Percentiles rank a stretch among this genome's conserved stretches.
These are phyloP conservation scores for Wallacemonas rigidus DNA, from an alignment of 208 protist genomes.

Conservation along the genomic window DNA sequence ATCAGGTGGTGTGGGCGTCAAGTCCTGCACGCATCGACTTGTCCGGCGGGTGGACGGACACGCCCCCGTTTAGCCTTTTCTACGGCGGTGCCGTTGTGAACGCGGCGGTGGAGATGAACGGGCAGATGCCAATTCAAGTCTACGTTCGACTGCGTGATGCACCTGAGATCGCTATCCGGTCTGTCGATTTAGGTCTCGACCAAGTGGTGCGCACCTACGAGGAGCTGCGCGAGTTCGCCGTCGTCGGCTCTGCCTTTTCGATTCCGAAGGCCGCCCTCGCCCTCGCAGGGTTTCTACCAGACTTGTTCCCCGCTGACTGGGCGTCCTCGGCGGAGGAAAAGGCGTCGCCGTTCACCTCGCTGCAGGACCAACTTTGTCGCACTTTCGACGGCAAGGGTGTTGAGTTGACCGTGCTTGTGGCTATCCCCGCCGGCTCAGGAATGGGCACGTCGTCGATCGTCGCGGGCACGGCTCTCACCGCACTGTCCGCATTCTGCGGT, in stretches of 20 bases:
- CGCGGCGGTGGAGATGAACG: conserved; percentile 54
- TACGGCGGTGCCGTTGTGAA: conserved; percentile 66
- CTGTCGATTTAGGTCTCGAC: conserved; percentile 41
- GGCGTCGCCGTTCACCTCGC: conserved; percentile 22
- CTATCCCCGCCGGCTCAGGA: conserved; percentile 60
- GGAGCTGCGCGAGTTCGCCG: conserved; percentile 42
- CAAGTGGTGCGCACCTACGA: conserved; percentile 36
- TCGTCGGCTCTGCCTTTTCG: conserved; percentile 47
- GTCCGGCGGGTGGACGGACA: conserved; percentile 68
- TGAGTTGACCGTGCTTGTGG: conserved; percentile 52
- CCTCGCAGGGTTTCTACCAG: conserved; percentile 51
- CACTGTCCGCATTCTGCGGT: conserved; percentile 45
- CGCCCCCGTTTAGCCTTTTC: conserved; percentile 56
- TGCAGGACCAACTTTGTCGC: conserved; percentile 36
- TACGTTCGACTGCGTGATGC: conserved; percentile 36
- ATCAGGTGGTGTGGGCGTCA: conserved; percentile 55
- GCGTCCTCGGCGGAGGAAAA: neutral
- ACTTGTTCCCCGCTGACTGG: conserved; percentile 26
- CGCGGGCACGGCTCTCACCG: conserved; percentile 44
- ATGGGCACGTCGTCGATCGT: conserved; percentile 74
- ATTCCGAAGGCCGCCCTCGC: conserved; percentile 68
- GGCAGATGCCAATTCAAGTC: conserved; percentile 51
- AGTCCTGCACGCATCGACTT: conserved; percentile 61
- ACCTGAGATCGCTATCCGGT: conserved; percentile 35
- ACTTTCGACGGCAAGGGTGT: conserved; percentile 47